These are phyloP conservation scores for Russula olivacea DNA, from an alignment of 768 basidiomycete genomes.

Conservation along the genomic window DNA sequence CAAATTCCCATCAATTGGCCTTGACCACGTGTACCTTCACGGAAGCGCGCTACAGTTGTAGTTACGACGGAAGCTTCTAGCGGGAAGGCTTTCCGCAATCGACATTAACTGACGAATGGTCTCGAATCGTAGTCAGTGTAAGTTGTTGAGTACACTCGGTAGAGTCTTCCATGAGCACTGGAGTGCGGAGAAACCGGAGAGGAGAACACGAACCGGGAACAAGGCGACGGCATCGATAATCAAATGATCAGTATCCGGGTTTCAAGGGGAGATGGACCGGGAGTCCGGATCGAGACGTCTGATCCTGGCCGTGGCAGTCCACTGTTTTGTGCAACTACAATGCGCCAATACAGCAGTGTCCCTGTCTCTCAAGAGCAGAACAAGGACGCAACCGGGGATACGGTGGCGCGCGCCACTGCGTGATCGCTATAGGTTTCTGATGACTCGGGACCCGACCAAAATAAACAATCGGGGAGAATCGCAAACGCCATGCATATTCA, in stretches of 20 bases:
- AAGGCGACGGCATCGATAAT: background rate
- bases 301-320: background rate
- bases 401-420: background rate
- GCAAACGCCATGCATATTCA: too few relatives aligned
- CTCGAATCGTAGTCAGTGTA: background rate
- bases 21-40: background rate
- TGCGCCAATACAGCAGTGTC: background rate
- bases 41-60: background rate
- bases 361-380: background rate
- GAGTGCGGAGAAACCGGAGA: background rate
- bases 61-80: background rate
- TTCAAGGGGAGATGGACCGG: constrained; percentile 5
- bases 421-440: background rate
- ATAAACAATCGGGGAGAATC: background rate
- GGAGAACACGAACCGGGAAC: background rate
- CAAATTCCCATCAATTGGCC: background rate
- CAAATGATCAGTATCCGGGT: background rate
- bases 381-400: background rate
- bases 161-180: background rate
- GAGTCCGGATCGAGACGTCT: background rate
- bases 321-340: background rate
- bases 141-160: too few relatives aligned
- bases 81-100: background rate
- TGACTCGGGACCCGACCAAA: background rate
- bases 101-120: background rate